Conservation (phyloP, 768 basidiomycete species). For the Termitomyces bulborhizus region DNA sequence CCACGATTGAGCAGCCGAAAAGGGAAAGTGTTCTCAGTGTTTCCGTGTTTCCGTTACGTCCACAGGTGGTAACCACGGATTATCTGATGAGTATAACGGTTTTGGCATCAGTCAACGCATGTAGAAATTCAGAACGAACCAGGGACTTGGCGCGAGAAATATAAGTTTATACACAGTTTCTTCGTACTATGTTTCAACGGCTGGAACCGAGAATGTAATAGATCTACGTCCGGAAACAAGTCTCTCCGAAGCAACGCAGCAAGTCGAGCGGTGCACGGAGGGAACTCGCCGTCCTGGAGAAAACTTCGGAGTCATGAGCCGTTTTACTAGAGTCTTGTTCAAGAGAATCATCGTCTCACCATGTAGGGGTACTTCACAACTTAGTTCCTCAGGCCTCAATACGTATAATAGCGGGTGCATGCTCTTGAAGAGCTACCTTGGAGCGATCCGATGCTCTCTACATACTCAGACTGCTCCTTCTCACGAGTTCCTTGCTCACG, state of each 20-base stretch:
- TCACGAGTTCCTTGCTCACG: neutral
- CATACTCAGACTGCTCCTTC: neutral
- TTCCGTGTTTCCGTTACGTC: neutral
- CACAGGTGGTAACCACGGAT: neutral
- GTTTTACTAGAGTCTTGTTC: neutral
- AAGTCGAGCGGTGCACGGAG: neutral
- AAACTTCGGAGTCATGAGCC: neutral
- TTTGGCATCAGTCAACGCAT: neutral
- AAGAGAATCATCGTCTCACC: neutral
- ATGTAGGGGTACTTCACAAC: too few species aligned
- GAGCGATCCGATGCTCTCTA: neutral
- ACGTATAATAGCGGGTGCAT: neutral
- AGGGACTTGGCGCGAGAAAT: neutral
- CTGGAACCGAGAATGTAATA: neutral
- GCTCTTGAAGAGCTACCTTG: too few species aligned
- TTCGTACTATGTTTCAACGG: neutral
- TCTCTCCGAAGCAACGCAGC: too few species aligned
- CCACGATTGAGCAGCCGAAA: neutral
- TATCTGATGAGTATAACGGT: neutral
- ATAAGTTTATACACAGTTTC: neutral
- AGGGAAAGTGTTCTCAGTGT: constrained; percentile 7
- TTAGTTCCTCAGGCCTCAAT: neutral
- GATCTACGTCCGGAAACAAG: too few species aligned
- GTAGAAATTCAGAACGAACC: neutral
- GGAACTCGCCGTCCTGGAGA: neutral